Evolutionary conservation across 805 yeast genomes (phyloP), one percentile per base, ranked within the genome.

Genomic region (Wickerhamiella allomyrinae): DNA sequence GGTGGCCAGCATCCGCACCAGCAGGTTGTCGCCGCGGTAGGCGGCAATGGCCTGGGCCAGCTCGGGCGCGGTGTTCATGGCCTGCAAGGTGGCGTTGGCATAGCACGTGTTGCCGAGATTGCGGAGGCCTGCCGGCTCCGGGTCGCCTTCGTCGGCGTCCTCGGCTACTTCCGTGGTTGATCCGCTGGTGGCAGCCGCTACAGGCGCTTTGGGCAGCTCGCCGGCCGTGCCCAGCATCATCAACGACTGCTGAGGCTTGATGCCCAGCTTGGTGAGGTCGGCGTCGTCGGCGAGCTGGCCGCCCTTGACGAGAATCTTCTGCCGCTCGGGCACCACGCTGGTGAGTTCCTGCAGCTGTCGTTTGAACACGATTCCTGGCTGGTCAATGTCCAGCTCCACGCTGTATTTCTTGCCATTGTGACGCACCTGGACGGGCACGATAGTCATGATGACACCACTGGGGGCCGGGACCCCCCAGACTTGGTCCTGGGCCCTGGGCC

Each of bases 221-320:
- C 81, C 91, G 2, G 95, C 89, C 1, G 96, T 79, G 20, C 99
- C 99, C 43, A 91, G 68, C 44, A 91, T 83, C 94, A 91, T 82
- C 19, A 89, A 67, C 11, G 74, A 66, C 50, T 79, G 82, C 25
- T 73, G 74, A 19, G 73, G 68, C 53, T 79, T 81, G 47, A 87
- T 57, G 20, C 68, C 71, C 40, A 80, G 66, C 3, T 62, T 51
- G 9, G 65, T 56, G 41, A 83, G 60, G 29, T 68, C 64, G n/a
- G 63, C 65, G 46, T 80, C 87, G 60, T 85, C 89, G 42, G 70
- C 69, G 53, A 91, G 63, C 58, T 86, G 93, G 34, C 95, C 95
- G 10, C 93, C 89, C 63, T 83, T 86, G 41, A 85, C 73, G 57
- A 91, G 70, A 46, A 87, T 79, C 65, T 89, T 89, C 63, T 91